A percentile compares a stretch with the other conserved stretches of the same genome.
Conservation (phyloP, 1,284 basidiomycete species). For the Coriolopsis trogii region DNA sequence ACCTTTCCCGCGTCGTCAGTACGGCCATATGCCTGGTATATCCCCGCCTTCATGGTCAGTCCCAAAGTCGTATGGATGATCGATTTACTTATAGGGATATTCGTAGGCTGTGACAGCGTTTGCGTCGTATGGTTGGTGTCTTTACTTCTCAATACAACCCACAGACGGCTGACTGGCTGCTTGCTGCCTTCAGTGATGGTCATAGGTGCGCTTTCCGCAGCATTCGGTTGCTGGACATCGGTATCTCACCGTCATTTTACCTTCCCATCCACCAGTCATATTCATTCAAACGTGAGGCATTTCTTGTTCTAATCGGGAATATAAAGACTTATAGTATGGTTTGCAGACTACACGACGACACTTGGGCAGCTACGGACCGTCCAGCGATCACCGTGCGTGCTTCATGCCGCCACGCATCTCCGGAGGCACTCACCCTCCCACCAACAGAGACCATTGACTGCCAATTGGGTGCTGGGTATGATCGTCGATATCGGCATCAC, state of each 20-base stretch:
- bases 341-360: neutral
- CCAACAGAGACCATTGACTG: slow-evolving; percentile 8
- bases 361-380: slow-evolving; percentile 2
- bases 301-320: too few species aligned
- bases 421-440: neutral
- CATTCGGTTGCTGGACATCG: too few species aligned
- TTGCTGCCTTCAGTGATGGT: neutral
- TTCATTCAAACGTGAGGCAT: slow-evolving; percentile 6
- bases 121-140: slow-evolving; percentile 13
- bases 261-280: neutral
- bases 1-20: neutral
- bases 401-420: neutral
- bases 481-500: slow-evolving; percentile 20
- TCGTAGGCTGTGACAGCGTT: slow-evolving; percentile 10
- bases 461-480: slow-evolving; percentile 19
- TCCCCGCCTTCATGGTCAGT: slow-evolving; percentile 11
- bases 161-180: neutral
- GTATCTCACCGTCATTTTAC: too few species aligned
- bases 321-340: too few species aligned
- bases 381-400: slow-evolving; percentile 4
- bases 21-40: slow-evolving; percentile 17
- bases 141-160: neutral
- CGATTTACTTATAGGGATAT: neutral
- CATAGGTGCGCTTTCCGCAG: slow-evolving; percentile 1
- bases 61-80: neutral